Base-by-base conservation (phyloP, 2,329 filamentous ascomycete genomes). In the Claviceps sp. region DNA sequence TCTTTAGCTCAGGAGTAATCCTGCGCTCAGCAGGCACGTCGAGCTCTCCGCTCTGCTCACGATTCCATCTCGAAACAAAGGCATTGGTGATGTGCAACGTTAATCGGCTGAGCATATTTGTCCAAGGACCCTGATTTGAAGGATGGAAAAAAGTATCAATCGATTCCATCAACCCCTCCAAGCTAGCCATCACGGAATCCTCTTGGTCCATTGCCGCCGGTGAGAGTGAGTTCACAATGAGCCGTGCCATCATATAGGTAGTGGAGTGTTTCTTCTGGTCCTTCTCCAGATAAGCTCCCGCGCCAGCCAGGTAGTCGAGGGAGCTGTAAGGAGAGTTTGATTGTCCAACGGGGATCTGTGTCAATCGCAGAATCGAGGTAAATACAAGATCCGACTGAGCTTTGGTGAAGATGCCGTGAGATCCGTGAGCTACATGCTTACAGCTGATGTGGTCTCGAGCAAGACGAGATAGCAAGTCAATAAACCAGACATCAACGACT, bases 121-220 rank as follows among this genome's bases (percentile, higher is more conserved):
- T 95, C 93, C 93, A 98, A 14, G 74, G 74, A 14, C 93, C 93
- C 50, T 91, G 87, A 66, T 98, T 98, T 2, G 93, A 98, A 2
- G 93, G 93, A 62, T 98, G 93, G 74, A 96, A 98, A 68, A 98
- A 98, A 0, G 93, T 98, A 67, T 98, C 93, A 47, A 97, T 85
- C 2, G 90, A 93, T 66, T 97, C 87, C 59, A 98, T 86, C 50
- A 98, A 74, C 0, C 88, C 91, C 66, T 98, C 91, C 5, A 98
- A 77, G 57, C 87, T 88, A 37, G 85, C 81, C 60, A 98, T 70
- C 44, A 95, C 81, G 1, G 90, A 97, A 52, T 84, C 84, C 34
- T 84, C 76, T n/a, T 81, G 75, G 43, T 87, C 80, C 48, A 94
- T 71, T 61, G 88, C 93, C 46, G 82, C 74, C 1, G 93, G 91